phyloP scores from a whole-genome alignment of 257 asterid species.

The Solanum virginianum region DNA sequence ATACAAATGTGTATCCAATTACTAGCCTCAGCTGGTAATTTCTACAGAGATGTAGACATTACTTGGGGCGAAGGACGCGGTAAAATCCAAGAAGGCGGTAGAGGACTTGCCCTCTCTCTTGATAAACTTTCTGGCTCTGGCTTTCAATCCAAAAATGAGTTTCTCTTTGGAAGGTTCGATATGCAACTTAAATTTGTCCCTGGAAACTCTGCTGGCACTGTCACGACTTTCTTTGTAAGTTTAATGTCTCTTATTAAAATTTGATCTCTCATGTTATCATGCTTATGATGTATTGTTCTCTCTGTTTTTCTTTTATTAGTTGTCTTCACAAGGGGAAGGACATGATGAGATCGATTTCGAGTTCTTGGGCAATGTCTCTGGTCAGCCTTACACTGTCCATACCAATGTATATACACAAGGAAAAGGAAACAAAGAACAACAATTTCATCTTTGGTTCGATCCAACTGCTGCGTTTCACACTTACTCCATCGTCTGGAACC shows the following conservation, averaged over 20 bases:
- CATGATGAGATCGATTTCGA: slow-evolving; percentile 2
- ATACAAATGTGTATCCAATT: background rate
- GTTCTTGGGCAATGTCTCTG: background rate
- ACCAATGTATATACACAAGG: slow-evolving; percentile 3
- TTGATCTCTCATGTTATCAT: background rate
- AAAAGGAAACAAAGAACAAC: slow-evolving; percentile 4
- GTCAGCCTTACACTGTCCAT: background rate
- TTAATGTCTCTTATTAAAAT: background rate
- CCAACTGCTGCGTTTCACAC: slow-evolving; percentile 4
- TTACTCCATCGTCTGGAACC: slow-evolving; percentile 4
- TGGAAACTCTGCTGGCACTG: background rate
- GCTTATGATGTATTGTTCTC: background rate
- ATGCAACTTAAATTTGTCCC: background rate
- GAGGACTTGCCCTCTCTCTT: background rate
- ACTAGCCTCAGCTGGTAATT: slow-evolving; percentile 3
- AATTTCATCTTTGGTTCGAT: slow-evolving; percentile 4
- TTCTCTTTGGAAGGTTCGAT: background rate
- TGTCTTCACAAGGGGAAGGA: background rate
- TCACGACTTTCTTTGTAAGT: background rate
- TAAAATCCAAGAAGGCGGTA: background rate
- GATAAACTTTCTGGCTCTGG: background rate
- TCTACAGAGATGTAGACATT: background rate
- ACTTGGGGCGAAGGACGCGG: background rate
- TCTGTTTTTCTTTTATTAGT: background rate
- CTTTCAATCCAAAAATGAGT: background rate